phyloP scores from a whole-genome alignment of 345 rosid species.

The Raphanus sativus region DNA sequence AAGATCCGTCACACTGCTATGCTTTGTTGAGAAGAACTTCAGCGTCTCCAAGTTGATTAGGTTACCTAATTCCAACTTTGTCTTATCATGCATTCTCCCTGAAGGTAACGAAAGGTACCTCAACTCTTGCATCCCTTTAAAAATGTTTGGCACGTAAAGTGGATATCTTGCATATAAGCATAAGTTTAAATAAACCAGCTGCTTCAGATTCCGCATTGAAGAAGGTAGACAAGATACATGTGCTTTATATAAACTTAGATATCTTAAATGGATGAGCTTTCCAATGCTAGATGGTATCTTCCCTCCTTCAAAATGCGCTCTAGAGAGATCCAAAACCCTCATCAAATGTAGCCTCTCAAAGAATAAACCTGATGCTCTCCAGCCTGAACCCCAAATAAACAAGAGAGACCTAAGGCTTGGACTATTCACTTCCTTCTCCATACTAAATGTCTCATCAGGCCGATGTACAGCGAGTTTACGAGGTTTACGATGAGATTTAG shows the following conservation, averaged over 20 bases:
- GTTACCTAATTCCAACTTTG: constrained; percentile 16
- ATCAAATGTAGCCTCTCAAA: constrained; percentile 17
- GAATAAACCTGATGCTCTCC: neutral
- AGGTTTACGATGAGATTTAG: neutral
- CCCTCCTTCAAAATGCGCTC: neutral
- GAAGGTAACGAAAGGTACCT: constrained; percentile 2
- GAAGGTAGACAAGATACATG: constrained; percentile 12
- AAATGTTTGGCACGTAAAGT: neutral
- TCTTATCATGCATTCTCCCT: neutral
- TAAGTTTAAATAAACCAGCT: neutral
- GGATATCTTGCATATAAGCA: neutral
- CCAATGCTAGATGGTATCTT: constrained; percentile 35
- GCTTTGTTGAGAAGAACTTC: neutral
- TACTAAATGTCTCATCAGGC: neutral
- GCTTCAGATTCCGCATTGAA: constrained; percentile 7
- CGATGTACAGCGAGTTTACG: neutral
- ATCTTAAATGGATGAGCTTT: constrained; percentile 42
- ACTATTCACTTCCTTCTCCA: neutral
- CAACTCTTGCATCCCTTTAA: neutral
- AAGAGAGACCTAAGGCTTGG: neutral
- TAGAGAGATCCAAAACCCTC: constrained; percentile 40
- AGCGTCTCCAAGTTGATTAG: constrained; percentile 16
- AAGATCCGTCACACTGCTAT: neutral
- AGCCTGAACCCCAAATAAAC: neutral
- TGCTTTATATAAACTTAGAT: constrained; percentile 12